phyloP scores from a whole-genome alignment of 2,329 filamentous ascomycete genomes.

The Thelonectria rubi region DNA sequence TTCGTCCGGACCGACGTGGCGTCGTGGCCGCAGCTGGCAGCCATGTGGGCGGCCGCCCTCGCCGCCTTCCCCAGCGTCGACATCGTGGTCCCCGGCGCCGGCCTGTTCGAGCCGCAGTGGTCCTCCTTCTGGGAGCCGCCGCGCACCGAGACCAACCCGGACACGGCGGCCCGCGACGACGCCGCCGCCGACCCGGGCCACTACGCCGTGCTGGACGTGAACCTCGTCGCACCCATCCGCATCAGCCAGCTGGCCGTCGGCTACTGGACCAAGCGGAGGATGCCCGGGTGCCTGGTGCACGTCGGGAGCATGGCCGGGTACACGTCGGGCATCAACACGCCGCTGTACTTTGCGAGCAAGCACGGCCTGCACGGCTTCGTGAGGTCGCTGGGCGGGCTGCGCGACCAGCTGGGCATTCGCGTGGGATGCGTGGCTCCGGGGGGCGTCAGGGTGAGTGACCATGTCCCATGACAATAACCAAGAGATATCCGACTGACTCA shows the following conservation, averaged over 20 bases:
- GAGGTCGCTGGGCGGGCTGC: slow-evolving; percentile 42
- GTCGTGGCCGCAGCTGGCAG: slow-evolving; percentile 48
- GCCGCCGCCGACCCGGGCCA: slow-evolving; percentile 44
- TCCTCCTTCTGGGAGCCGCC: slow-evolving; percentile 51
- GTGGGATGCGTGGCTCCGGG: slow-evolving; percentile 47
- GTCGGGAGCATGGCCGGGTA: slow-evolving; percentile 50
- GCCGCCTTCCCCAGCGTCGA: slow-evolving; percentile 45
- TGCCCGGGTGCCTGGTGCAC: slow-evolving; percentile 44
- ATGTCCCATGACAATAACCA: not conserved
- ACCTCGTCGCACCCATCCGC: slow-evolving; percentile 50
- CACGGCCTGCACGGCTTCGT: slow-evolving; percentile 50
- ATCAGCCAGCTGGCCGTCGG: slow-evolving; percentile 51
- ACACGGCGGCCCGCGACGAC: slow-evolving; percentile 40
- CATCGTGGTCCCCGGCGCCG: slow-evolving; percentile 50
- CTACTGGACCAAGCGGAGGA: slow-evolving; percentile 47
- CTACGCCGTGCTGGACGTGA: slow-evolving; percentile 50
- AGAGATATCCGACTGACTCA: not conserved
- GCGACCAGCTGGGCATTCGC: slow-evolving; percentile 46
- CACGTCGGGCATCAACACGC: slow-evolving; percentile 42
- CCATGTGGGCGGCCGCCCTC: slow-evolving; percentile 44
- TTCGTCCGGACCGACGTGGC: slow-evolving; percentile 51
- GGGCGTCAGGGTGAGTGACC: slow-evolving; percentile 41
- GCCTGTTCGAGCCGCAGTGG: slow-evolving; percentile 50
- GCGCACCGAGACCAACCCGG: slow-evolving; percentile 41
- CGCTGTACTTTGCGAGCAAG: slow-evolving; percentile 51